Percentiles rank a stretch among this genome's conserved stretches.
Evolutionary conservation across 371 early-diverging fungal genomes (phyloP).

Genomic region (Mortierella sp.): DNA sequence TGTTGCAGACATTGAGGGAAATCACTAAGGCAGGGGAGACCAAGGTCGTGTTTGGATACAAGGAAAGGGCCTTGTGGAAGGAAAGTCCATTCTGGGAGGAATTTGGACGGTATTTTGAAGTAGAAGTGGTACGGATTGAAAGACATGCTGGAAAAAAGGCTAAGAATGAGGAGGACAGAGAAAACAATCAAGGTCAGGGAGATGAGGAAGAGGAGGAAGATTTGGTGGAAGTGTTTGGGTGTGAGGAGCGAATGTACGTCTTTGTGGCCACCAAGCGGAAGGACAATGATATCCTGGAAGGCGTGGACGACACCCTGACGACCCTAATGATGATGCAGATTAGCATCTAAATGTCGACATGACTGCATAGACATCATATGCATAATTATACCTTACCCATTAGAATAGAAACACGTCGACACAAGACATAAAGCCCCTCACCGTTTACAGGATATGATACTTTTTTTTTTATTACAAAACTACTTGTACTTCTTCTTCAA

Average conservation of each 20-base stretch:
- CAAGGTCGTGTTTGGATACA: constrained; percentile 64
- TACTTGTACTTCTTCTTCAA: too few relatives aligned
- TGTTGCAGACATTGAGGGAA: constrained; percentile 59
- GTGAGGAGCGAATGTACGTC: constrained; percentile 62
- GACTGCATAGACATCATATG: too few relatives aligned
- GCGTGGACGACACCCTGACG: constrained; percentile 68
- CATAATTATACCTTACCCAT: too few relatives aligned
- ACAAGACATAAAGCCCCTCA: too few relatives aligned
- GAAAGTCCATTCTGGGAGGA: constrained; percentile 26
- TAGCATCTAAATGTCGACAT: too few relatives aligned
- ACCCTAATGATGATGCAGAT: constrained; percentile 65
- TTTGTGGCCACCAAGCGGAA: constrained; percentile 58
- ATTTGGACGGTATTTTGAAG: constrained; percentile 63
- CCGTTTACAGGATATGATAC: too few relatives aligned
- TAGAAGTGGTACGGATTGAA: constrained; percentile 63
- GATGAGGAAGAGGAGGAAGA: constrained; percentile 22
- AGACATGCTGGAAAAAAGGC: too few relatives aligned
- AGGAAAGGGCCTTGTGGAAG: too few relatives aligned
- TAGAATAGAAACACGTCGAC: too few relatives aligned
- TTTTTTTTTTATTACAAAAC: too few relatives aligned
- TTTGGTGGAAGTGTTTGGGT: constrained; percentile 55
- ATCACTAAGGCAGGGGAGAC: constrained; percentile 58
- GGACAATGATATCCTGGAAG: constrained; percentile 54
- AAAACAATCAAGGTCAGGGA: background rate
- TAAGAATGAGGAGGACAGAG: too few relatives aligned